Percentiles rank a stretch among this genome's conserved stretches.
These are phyloP conservation scores for Pseudohyphozyma bogoriensis DNA, from an alignment of 768 basidiomycete species.

Conservation along the genomic window DNA sequence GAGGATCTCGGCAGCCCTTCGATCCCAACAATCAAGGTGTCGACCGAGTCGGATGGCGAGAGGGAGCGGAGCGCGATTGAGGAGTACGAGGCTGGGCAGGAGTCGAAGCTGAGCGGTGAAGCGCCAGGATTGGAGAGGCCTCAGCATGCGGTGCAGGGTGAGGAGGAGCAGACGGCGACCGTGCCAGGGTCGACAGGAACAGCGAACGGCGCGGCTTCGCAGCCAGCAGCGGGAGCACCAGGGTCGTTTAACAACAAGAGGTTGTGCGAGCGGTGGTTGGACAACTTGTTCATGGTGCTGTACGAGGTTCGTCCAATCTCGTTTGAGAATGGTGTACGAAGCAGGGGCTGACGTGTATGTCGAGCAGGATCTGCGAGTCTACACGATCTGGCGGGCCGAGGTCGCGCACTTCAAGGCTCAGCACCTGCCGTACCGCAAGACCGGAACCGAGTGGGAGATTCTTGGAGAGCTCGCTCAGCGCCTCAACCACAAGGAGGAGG, in stretches of 20 bases:
- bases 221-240: slow-evolving; percentile 17
- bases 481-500: slow-evolving; percentile 95
- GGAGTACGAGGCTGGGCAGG: slow-evolving; percentile 29
- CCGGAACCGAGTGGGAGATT: slow-evolving; percentile 95
- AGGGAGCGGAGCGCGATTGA: slow-evolving; percentile 46
- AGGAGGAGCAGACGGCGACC: slow-evolving; percentile 7
- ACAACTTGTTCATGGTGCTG: slow-evolving; percentile 95
- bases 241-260: slow-evolving; percentile 79
- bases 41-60: slow-evolving; percentile 56
- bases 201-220: slow-evolving; percentile 26
- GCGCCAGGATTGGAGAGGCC: slow-evolving; percentile 24
- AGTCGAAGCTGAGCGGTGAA: slow-evolving; percentile 9
- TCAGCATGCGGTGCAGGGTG: slow-evolving; percentile 3
- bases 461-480: slow-evolving; percentile 85
- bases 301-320: slow-evolving; percentile 60
- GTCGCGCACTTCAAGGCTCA: slow-evolving; percentile 98
- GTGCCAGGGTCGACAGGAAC: slow-evolving; percentile 38
- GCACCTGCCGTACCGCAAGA: slow-evolving; percentile 94
- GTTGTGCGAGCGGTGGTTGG: slow-evolving; percentile 92
- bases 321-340: neutral
- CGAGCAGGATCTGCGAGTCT: slow-evolving; percentile 78
- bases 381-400: slow-evolving; percentile 98
- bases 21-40: slow-evolving; percentile 66
- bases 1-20: slow-evolving; percentile 3
- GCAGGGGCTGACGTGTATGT: neutral